Base-by-base conservation (phyloP, 345 rosid species). In the Abelmoschus esculentus region DNA sequence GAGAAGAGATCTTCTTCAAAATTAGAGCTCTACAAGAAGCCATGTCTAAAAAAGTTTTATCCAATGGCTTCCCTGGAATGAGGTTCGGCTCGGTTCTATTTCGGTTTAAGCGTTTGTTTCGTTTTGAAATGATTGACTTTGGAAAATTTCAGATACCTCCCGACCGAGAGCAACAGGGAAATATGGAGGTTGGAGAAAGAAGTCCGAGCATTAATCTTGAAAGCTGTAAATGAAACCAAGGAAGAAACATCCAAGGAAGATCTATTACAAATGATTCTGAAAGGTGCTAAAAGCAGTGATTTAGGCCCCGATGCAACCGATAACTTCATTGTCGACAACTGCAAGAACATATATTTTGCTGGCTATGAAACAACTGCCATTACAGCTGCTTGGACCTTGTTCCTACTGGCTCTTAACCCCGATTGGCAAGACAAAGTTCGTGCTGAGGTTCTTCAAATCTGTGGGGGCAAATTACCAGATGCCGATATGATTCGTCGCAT, bases 1-100 rank as follows among this genome's bases (percentile, higher is more conserved):
- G 89, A 47, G 85, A 78, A 75, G 82, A 83, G 73, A 84, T 22
- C 26, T 22, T 86, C 80, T 70, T 78, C 66, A 85, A 80, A 73
- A 85, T 84, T 58, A 75, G 88, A 73, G 76, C 72, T 70, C 92
- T 87, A 47, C 89, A 89, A 76, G 79, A 77, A 28, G 80, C 77
- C 44, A 79, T 86, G 71, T 72, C 84, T 22, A 22, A 22, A 22
- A 73, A 78, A 32, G 69, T 78, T 80, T 52, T 84, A 72, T 83
- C 69, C 36, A 76, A 75, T 3, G 59, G 79, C 31, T 66, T 49
- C 76, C 67, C 71, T 72, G 57, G 70, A 72, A 74, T 86, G 70
- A 61, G 81, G 87, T 72, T 83, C 31, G 29, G 32, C 19, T 54
- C 29, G 0, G 8, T 54, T 54, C 28, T 1, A 8, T 54, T 54